Evolutionary conservation across 306 rosid species (phyloP).

Genomic region (apple (Malus domestica)): DNA sequence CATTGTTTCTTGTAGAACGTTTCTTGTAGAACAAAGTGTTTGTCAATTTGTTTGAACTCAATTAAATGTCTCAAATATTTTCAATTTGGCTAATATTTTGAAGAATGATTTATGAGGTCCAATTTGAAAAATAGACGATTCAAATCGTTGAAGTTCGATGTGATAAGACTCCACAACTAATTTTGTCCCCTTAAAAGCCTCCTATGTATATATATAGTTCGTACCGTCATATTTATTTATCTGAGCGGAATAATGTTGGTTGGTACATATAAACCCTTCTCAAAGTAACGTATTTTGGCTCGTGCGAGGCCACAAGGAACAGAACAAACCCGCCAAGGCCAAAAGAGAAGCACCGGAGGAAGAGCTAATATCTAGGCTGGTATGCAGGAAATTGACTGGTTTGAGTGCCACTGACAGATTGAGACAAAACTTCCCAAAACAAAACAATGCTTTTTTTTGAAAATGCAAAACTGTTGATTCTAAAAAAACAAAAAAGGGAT

Average conservation of each 20-base stretch:
- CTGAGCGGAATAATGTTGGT: neutral
- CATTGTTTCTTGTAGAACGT: no score
- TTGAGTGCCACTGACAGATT: conserved; percentile 25
- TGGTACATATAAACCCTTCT: neutral
- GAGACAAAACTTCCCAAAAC: conserved; percentile 24
- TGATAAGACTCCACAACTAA: no score
- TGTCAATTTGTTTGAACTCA: no score
- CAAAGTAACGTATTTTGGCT: neutral
- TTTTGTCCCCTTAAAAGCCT: no score
- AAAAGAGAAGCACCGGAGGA: neutral
- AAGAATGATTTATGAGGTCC: rapidly evolving
- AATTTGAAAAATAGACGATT: no score
- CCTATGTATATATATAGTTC: no score
- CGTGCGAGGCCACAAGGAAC: neutral
- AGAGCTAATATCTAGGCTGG: conserved; percentile 46
- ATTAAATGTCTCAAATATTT: no score
- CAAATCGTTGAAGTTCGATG: rapidly evolving
- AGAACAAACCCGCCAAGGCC: neutral
- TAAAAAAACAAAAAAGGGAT: neutral
- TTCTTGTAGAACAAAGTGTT: no score
- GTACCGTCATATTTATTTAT: neutral
- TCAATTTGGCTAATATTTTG: no score
- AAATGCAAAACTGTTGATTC: conserved; percentile 23
- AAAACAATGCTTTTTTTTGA: conserved; percentile 10
- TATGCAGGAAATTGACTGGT: conserved; percentile 46